Percentiles rank a stretch among this genome's conserved stretches.
Evolutionary conservation across 768 basidiomycete genomes (phyloP).

Genomic region (button mushroom (Agaricus bisporus)): DNA sequence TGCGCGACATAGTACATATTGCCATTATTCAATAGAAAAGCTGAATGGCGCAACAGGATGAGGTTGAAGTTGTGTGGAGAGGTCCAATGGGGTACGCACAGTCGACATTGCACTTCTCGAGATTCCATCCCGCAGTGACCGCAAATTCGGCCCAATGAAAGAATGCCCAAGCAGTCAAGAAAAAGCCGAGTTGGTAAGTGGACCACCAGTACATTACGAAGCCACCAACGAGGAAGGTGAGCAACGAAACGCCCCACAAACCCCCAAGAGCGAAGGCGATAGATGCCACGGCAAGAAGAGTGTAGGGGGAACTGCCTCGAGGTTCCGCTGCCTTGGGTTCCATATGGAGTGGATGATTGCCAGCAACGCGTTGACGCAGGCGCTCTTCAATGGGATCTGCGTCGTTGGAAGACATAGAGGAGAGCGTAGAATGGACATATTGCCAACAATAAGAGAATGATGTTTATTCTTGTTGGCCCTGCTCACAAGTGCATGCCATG

Average conservation of each 20-base stretch:
- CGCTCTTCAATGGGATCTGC: constrained; percentile 34
- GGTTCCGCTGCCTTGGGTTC: constrained; percentile 20
- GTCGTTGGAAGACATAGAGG: constrained; percentile 25
- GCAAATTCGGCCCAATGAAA: constrained; percentile 96
- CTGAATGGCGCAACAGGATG: constrained; percentile 31
- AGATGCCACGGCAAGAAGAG: constrained; percentile 69
- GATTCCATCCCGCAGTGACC: constrained; percentile 94
- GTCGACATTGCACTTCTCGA: constrained; percentile 86
- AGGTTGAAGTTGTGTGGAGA: neutral
- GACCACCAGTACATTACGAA: constrained; percentile 49
- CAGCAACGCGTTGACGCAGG: constrained; percentile 33
- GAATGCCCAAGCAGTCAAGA: constrained; percentile 72
- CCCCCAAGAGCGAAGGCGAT: constrained; percentile 86
- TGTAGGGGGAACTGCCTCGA: constrained; percentile 76
- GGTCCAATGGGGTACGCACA: constrained; percentile 51
- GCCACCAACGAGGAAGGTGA: constrained; percentile 44
- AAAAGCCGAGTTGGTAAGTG: constrained; percentile 77
- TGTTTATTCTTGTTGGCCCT: constrained; percentile 10
- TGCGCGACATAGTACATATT: constrained; percentile 82
- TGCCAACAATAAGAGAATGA: constrained; percentile 6
- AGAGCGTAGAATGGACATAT: constrained; percentile 1
- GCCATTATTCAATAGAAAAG: constrained; percentile 92
- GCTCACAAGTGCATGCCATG: neutral
- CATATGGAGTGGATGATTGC: constrained; percentile 41
- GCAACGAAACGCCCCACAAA: constrained; percentile 52